Evolutionary conservation across 192 early-diverging fungal genomes (phyloP), one percentile per base, ranked within the genome.

Genomic region (Backusella liffmaniae): DNA sequence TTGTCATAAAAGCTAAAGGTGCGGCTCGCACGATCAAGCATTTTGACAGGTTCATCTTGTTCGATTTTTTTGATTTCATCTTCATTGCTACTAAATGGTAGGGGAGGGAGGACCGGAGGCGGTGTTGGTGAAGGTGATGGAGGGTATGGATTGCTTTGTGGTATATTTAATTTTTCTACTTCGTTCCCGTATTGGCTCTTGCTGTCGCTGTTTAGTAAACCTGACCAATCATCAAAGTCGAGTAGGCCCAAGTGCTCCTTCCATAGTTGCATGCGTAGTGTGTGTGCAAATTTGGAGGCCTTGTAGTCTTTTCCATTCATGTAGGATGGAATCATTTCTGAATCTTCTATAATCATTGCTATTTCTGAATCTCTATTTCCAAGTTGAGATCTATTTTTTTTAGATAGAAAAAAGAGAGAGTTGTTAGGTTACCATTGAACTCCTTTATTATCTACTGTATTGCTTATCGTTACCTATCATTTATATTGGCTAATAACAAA

Each of bases 321-420:
- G 2, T 80, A 81, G 0, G 91, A 88, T 1, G 79, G 72, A 23
- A 96, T 82, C 26, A 84, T 86, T 44, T 91, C 85, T 4, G 90
- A 90, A 76, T 96, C 94, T 76, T 93, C 91, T 5, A 96, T 86
- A 39, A 94, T 75, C 84, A 93, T 91, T 46, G 94, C 95, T 69
- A 96, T 91, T 84, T 96, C 95, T 16, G 92, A 94, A 80, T 96
- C 95, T 36, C 93, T 90, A 75, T 91, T 90, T 9, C 95, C 95
- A 36, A 92, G 82, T 86, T 92, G 93, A 7, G 95, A 96, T 7
- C 95, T 88, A 49, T 49, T 49, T 49, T 44, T 44, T 44, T 44
- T 5, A 44, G 5, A 49, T 30, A 49, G 30, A 44, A 15, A 62
- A 39, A 56, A 44, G 15, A 62, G 23, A 56, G 2, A 18, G 39